Conservation (phyloP, 176 grass and related monocot genomes). For the Guadua angustifolia region DNA sequence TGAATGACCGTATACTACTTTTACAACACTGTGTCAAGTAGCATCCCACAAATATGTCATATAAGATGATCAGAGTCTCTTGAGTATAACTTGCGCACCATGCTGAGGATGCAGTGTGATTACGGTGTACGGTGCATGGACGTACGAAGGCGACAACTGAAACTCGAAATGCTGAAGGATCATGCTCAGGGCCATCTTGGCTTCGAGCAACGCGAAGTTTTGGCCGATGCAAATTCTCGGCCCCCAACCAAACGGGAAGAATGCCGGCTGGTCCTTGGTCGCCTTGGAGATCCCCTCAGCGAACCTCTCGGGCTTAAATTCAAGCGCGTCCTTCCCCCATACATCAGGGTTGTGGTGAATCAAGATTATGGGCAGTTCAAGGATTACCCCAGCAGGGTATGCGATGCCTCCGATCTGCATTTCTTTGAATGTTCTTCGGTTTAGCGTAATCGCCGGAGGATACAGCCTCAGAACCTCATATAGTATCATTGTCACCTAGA, state of each 20-base stretch:
- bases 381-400: slow-evolving; percentile 54
- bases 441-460: slow-evolving; percentile 38
- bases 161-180: slow-evolving; percentile 70
- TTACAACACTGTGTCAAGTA: too few relatives aligned
- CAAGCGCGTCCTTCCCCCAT: slow-evolving; percentile 52
- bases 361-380: slow-evolving; percentile 48
- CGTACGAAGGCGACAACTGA: slow-evolving; percentile 49
- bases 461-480: slow-evolving; percentile 72
- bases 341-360: slow-evolving; percentile 56
- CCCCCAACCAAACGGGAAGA: slow-evolving; percentile 67
- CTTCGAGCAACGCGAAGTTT: too few relatives aligned
- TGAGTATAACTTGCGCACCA: slow-evolving; percentile 58
- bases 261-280: slow-evolving; percentile 34
- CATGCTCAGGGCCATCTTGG: not conserved
- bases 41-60: not conserved
- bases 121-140: slow-evolving; percentile 51
- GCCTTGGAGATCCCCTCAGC: slow-evolving; percentile 64
- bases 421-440: slow-evolving; percentile 43
- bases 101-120: slow-evolving; percentile 57
- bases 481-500: slow-evolving; percentile 69
- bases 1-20: too few relatives aligned
- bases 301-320: slow-evolving; percentile 71
- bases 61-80: slow-evolving; percentile 38
- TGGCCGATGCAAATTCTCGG: slow-evolving; percentile 41
- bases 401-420: slow-evolving; percentile 50